Percentiles rank a stretch among this genome's conserved stretches.
Evolutionary conservation across 768 basidiomycete genomes (phyloP).

Genomic region (Fistulinella prunicolor): DNA sequence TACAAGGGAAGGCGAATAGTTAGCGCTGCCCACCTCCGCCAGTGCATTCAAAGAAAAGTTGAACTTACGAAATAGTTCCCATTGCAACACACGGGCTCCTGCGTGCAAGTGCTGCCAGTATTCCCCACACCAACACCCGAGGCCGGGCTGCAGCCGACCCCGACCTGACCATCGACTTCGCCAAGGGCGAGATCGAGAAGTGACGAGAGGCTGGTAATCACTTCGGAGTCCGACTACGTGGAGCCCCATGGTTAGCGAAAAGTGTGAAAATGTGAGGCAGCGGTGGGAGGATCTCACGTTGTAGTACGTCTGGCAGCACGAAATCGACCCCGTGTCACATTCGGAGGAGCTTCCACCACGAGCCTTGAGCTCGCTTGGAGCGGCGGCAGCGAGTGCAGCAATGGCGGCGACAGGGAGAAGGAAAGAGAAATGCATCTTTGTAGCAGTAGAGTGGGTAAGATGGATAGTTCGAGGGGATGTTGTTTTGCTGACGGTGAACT

Average conservation of each 20-base stretch:
- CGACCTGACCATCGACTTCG: neutral
- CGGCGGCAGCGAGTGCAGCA: neutral
- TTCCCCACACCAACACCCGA: neutral
- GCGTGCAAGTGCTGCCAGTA: neutral
- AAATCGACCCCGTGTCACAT: neutral
- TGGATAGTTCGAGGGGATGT: neutral
- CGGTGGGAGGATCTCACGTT: neutral
- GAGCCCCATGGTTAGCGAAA: neutral
- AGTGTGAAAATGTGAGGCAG: neutral
- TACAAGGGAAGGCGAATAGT: neutral
- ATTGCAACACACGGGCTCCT: constrained; percentile 3
- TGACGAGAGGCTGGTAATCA: neutral
- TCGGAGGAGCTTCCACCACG: neutral
- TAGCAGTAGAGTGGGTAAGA: neutral
- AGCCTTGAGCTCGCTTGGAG: neutral
- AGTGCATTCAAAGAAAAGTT: neutral
- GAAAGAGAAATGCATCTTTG: constrained; percentile 6
- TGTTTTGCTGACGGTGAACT: neutral
- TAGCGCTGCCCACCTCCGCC: neutral
- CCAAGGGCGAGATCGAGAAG: neutral
- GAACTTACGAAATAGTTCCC: neutral
- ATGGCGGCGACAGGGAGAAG: constrained; percentile 8
- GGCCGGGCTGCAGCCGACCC: neutral
- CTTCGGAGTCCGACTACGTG: neutral
- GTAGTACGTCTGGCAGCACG: neutral